Conservation (phyloP, 352 stramenopile species). For the Pythium folliculosum region DNA sequence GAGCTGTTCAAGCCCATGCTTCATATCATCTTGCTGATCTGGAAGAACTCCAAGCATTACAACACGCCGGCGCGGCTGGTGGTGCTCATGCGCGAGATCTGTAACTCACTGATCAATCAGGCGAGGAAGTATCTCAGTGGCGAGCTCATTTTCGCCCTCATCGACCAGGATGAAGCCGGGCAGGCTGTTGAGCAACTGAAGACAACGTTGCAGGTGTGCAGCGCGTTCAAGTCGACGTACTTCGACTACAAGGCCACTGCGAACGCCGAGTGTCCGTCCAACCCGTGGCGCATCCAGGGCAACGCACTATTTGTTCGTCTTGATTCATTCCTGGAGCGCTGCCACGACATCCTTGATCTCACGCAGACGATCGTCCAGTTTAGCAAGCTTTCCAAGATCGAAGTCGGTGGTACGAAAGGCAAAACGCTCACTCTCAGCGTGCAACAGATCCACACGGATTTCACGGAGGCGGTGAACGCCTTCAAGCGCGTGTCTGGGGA, state of each 20-base stretch:
- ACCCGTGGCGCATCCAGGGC: slow-evolving; percentile 98
- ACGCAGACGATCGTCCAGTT: slow-evolving; percentile 99
- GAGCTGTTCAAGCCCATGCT: slow-evolving; percentile 98
- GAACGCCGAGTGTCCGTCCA: slow-evolving; percentile 96
- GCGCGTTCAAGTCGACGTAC: slow-evolving; percentile 97
- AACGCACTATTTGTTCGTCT: slow-evolving; percentile 97
- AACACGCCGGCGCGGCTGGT: slow-evolving; percentile 96
- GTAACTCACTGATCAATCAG: slow-evolving; percentile 96
- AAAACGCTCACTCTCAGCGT: slow-evolving; percentile 93
- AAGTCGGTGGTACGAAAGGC: slow-evolving; percentile 97
- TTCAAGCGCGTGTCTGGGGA: slow-evolving; percentile 97
- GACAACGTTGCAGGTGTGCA: slow-evolving; percentile 93
- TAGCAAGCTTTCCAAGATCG: slow-evolving; percentile 97
- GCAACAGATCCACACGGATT: slow-evolving; percentile 96
- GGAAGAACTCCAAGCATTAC: slow-evolving; percentile 99
- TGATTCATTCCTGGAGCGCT: slow-evolving; percentile 97
- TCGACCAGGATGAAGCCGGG: slow-evolving; percentile 95
- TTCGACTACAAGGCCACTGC: slow-evolving; percentile 98
- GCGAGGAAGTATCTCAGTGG: slow-evolving; percentile 92
- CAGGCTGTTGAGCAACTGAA: slow-evolving; percentile 95
- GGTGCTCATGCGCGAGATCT: slow-evolving; percentile 97
- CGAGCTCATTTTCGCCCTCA: slow-evolving; percentile 96
- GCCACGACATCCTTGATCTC: slow-evolving; percentile 97
- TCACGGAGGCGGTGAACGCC: slow-evolving; percentile 91
- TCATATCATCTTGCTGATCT: slow-evolving; percentile 98